Evolutionary conservation across 495 filamentous ascomycete species (phyloP).

Genomic region (Hypoxylon lenormandii): DNA sequence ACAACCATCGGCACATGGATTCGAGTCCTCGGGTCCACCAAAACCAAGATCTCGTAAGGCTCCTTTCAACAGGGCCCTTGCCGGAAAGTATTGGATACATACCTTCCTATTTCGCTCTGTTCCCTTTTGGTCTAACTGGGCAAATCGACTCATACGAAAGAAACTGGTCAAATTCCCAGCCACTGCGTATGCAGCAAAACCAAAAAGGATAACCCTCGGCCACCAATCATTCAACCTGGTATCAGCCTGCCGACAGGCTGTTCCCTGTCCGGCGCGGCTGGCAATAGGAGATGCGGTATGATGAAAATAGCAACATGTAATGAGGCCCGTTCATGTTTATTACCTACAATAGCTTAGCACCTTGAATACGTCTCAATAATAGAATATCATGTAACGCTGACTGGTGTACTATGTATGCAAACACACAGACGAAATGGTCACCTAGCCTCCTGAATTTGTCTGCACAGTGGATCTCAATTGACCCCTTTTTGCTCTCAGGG

Average conservation of each 20-base stretch:
- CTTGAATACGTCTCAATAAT: background rate
- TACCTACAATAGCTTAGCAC: slow-evolving; percentile 5
- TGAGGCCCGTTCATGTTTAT: slow-evolving; percentile 13
- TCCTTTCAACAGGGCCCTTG: slow-evolving; percentile 25
- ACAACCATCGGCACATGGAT: slow-evolving; percentile 32
- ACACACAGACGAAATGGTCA: slow-evolving; percentile 43
- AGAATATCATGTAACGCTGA: slow-evolving; percentile 7
- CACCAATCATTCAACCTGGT: slow-evolving; percentile 3
- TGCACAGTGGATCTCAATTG: slow-evolving; percentile 35
- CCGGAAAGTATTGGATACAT: slow-evolving; percentile 35
- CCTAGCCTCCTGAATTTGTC: slow-evolving; percentile 38
- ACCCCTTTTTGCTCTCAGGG: slow-evolving; percentile 23
- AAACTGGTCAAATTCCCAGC: slow-evolving; percentile 4
- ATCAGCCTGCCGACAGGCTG: slow-evolving; percentile 3
- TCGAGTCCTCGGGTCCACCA: slow-evolving; percentile 30
- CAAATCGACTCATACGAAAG: slow-evolving; percentile 15
- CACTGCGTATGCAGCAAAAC: slow-evolving; percentile 28
- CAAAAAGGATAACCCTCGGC: slow-evolving; percentile 3
- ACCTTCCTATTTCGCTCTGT: slow-evolving; percentile 26
- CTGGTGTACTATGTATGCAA: slow-evolving; percentile 37
- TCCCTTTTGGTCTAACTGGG: slow-evolving; percentile 6
- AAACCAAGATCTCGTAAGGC: slow-evolving; percentile 38
- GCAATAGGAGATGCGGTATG: background rate
- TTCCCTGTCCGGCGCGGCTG: slow-evolving; percentile 9
- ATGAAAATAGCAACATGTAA: background rate